Conservation (phyloP, 106 monocot genomes). For the Cymbidium sinense region DNA sequence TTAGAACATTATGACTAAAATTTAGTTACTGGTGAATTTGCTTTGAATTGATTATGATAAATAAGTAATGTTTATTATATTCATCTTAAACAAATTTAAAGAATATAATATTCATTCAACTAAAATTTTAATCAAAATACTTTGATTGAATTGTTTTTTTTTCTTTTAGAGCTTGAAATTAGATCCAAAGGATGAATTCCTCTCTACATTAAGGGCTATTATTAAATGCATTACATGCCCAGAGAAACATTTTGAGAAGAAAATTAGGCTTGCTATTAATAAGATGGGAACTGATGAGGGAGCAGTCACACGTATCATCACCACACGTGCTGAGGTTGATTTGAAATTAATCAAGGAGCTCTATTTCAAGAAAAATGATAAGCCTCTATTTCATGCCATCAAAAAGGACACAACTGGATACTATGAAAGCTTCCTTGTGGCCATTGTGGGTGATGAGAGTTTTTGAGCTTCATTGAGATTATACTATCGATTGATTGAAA, state of each 20-base stretch:
- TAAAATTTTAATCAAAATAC: too few species aligned
- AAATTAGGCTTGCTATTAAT: slow-evolving; percentile 43
- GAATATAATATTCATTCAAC: too few species aligned
- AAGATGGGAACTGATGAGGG: slow-evolving; percentile 60
- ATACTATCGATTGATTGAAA: too few species aligned
- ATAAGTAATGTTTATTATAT: too few species aligned
- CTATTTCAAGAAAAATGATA: slow-evolving; percentile 62
- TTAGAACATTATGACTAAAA: too few species aligned
- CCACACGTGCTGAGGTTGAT: slow-evolving; percentile 64
- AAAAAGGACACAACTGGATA: slow-evolving; percentile 54
- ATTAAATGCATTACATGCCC: slow-evolving; percentile 47
- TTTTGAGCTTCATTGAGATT: neutral
- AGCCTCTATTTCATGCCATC: slow-evolving; percentile 38
- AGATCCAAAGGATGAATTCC: slow-evolving; percentile 55
- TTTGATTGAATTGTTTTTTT: too few species aligned
- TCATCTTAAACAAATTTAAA: too few species aligned
- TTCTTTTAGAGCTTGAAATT: slow-evolving; percentile 51
- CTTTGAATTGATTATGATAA: too few species aligned
- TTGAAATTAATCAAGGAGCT: slow-evolving; percentile 41
- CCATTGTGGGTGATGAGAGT: slow-evolving; percentile 41
- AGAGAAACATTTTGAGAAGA: slow-evolving; percentile 64
- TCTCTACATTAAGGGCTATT: slow-evolving; percentile 32
- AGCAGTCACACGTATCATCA: slow-evolving; percentile 54
- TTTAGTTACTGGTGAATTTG: too few species aligned
- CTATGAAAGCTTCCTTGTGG: slow-evolving; percentile 58